Evolutionary conservation across 2,329 filamentous ascomycete genomes (phyloP).

Genomic region (Neodidymelliopsis sp.): DNA sequence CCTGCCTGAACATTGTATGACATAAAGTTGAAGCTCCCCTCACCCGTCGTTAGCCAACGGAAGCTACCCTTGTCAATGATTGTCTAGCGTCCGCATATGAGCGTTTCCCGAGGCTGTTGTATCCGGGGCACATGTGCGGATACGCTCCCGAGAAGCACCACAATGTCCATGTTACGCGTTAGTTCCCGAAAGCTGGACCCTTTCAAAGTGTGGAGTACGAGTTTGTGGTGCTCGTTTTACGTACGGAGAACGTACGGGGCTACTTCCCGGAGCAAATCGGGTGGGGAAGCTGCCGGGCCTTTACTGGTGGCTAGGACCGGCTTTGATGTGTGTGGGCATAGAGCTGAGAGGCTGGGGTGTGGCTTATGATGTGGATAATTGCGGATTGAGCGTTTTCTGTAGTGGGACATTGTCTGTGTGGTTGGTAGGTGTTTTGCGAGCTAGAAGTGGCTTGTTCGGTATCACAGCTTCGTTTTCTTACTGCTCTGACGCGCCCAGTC

Average conservation of each 20-base stretch:
- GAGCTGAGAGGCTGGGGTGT: neutral
- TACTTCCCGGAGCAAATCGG: slow-evolving; percentile 14
- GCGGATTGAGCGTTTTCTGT: neutral
- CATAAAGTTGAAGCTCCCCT: slow-evolving; percentile 21
- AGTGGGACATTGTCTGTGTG: neutral
- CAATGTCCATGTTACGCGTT: slow-evolving; percentile 14
- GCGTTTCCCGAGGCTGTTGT: slow-evolving; percentile 28
- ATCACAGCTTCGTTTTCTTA: too few relatives aligned
- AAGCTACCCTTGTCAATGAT: slow-evolving; percentile 31
- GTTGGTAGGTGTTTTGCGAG: neutral
- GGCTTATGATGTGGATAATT: neutral
- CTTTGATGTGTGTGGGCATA: neutral
- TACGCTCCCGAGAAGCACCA: slow-evolving; percentile 8
- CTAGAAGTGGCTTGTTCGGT: neutral
- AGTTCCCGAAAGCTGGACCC: slow-evolving; percentile 19
- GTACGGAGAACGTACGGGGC: slow-evolving; percentile 14
- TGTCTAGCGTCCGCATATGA: slow-evolving; percentile 28
- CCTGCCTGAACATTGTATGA: too few relatives aligned
- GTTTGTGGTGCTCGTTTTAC: slow-evolving; percentile 10
- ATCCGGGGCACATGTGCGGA: slow-evolving; percentile 10
- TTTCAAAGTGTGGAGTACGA: slow-evolving; percentile 3
- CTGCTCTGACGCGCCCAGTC: too few relatives aligned
- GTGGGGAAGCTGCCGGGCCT: slow-evolving; percentile 1
- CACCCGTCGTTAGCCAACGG: slow-evolving; percentile 17
- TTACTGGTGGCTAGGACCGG: slow-evolving; percentile 13